phyloP scores from a whole-genome alignment of 192 early-diverging fungal species.

The Podila verticillata region DNA sequence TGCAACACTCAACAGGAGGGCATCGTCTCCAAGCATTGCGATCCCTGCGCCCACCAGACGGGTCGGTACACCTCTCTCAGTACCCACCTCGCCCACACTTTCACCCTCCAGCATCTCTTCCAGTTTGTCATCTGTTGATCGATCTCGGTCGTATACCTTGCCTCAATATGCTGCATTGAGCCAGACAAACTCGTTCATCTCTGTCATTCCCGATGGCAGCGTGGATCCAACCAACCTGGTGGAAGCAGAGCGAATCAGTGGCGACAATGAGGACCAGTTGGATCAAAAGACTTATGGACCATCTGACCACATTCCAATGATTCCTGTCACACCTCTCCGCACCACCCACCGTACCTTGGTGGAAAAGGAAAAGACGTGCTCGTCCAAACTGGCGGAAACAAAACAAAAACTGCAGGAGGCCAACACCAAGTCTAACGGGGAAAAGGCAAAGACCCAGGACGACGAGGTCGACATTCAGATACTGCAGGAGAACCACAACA shows the following conservation, averaged over 20 bases:
- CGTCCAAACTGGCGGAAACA: constrained; percentile 46
- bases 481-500: constrained; percentile 56
- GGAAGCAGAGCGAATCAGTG: constrained; percentile 60
- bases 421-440: not conserved
- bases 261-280: constrained; percentile 48
- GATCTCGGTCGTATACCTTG: constrained; percentile 43
- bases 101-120: constrained; percentile 43
- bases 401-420: constrained; percentile 45
- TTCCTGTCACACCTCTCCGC: constrained; percentile 65
- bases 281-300: constrained; percentile 49
- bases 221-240: constrained; percentile 66
- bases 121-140: constrained; percentile 36
- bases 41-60: constrained; percentile 38
- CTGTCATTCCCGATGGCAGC: constrained; percentile 60
- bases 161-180: constrained; percentile 45
- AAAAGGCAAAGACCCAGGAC: constrained; percentile 8
- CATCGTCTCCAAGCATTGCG: constrained; percentile 45
- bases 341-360: constrained; percentile 60
- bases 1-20: constrained; percentile 29
- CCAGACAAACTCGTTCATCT: constrained; percentile 27
- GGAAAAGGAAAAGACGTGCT: constrained; percentile 52
- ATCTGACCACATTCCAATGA: constrained; percentile 63
- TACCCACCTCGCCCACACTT: constrained; percentile 54
- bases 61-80: constrained; percentile 33
- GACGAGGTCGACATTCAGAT: constrained; percentile 43